Percentiles rank a stretch among this genome's conserved stretches.
Evolutionary conservation across 1,284 basidiomycete genomes (phyloP).

Genomic region (Fistulina hepatica): DNA sequence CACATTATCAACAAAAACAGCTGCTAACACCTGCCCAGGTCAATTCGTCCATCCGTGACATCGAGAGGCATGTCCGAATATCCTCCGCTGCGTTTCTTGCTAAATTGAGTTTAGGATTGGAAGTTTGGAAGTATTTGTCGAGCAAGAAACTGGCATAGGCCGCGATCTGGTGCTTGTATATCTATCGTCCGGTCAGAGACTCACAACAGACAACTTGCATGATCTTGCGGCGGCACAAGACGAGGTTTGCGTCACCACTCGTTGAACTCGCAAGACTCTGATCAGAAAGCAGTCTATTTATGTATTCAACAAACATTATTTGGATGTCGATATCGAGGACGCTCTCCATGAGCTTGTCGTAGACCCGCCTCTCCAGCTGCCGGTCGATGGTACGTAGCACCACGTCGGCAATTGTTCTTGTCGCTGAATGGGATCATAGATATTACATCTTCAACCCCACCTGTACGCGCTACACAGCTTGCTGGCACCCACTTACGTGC

Average conservation of each 20-base stretch:
- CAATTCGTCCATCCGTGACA: conserved; percentile 56
- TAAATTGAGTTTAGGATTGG: conserved; percentile 33
- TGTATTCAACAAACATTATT: conserved; percentile 69
- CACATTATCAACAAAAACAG: not conserved
- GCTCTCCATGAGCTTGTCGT: conserved; percentile 47
- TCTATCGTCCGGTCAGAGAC: conserved; percentile 60
- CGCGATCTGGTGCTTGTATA: conserved; percentile 62
- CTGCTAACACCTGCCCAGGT: conserved; percentile 29
- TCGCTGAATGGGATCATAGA: conserved; percentile 30
- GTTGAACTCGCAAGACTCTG: conserved; percentile 3
- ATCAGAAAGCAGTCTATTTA: conserved; percentile 45
- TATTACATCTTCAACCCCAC: conserved; percentile 53
- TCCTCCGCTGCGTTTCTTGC: not conserved
- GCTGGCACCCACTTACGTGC: conserved; percentile 51
- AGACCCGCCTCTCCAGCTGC: conserved; percentile 50
- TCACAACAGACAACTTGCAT: conserved; percentile 56
- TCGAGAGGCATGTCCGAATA: conserved; percentile 46
- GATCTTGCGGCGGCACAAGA: conserved; percentile 62
- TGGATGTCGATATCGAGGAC: conserved; percentile 55
- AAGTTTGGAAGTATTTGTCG: conserved; percentile 53
- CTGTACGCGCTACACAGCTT: conserved; percentile 54
- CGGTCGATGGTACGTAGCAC: conserved; percentile 45
- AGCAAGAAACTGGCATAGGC: conserved; percentile 55
- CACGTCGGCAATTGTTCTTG: not conserved
- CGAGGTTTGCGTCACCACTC: conserved; percentile 37